Evolutionary conservation across 2,329 filamentous ascomycete species (phyloP).

Genomic region (Gaeumannomyces tritici): DNA sequence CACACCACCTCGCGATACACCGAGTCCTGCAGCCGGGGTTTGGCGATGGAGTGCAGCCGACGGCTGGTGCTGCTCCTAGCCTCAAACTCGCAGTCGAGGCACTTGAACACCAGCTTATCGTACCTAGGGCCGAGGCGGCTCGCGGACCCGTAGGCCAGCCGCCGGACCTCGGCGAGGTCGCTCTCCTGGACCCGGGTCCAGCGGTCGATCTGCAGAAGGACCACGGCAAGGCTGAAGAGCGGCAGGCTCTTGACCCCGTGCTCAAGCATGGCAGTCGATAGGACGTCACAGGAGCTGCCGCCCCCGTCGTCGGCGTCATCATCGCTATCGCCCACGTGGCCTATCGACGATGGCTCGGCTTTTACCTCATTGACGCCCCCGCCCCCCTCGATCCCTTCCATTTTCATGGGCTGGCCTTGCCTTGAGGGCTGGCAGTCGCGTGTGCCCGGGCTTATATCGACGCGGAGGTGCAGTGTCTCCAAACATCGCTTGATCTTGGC

Average conservation of each 20-base stretch:
- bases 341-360: background rate
- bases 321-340: background rate
- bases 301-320: background rate
- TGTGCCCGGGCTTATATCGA: background rate
- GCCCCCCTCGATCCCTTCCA: too few species aligned
- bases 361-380: too few species aligned
- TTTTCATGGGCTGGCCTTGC: too few species aligned
- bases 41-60: background rate
- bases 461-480: background rate
- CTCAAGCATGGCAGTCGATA: background rate
- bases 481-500: background rate
- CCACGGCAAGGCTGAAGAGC: background rate
- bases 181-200: conserved; percentile 1
- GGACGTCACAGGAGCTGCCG: too few species aligned
- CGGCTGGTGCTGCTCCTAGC: background rate
- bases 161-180: background rate
- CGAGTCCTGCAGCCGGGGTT: background rate
- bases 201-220: background rate
- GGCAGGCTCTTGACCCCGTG: background rate
- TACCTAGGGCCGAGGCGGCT: background rate
- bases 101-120: background rate
- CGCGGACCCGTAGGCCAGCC: background rate
- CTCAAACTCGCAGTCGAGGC: background rate
- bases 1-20: background rate
- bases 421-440: background rate